Conservation (phyloP, 768 basidiomycete genomes). For the Pulveroboletus sp. region DNA sequence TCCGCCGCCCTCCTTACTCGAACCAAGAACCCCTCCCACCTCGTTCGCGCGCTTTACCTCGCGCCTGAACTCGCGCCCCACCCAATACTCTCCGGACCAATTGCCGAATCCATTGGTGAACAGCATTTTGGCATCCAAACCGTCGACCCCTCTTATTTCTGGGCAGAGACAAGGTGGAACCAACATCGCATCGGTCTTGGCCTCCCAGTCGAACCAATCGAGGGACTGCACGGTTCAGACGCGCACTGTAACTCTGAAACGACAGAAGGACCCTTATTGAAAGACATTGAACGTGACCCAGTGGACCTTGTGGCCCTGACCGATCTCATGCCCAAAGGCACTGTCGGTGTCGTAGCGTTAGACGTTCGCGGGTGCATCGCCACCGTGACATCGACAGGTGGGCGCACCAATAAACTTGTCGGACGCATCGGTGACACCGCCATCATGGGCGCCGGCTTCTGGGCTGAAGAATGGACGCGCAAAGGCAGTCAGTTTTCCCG, state of each 20-base stretch:
- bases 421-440: slow-evolving; percentile 87
- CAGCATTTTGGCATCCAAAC: slow-evolving; percentile 49
- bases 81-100: slow-evolving; percentile 63
- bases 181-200: slow-evolving; percentile 76
- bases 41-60: slow-evolving; percentile 70
- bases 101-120: slow-evolving; percentile 60
- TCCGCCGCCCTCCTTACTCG: slow-evolving; percentile 67
- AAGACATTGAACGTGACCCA: slow-evolving; percentile 12
- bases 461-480: slow-evolving; percentile 76
- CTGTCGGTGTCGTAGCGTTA: slow-evolving; percentile 82
- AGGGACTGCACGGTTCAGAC: slow-evolving; percentile 12
- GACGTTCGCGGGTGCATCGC: slow-evolving; percentile 74
- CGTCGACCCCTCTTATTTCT: slow-evolving; percentile 78
- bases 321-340: slow-evolving; percentile 69
- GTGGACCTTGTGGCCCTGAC: too few relatives aligned
- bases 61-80: slow-evolving; percentile 62
- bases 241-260: slow-evolving; percentile 10
- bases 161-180: slow-evolving; percentile 69
- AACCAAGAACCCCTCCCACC: slow-evolving; percentile 69
- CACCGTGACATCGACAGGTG: slow-evolving; percentile 75
- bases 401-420: slow-evolving; percentile 78
- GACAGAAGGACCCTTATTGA: slow-evolving; percentile 15
- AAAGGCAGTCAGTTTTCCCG: too few relatives aligned
- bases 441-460: slow-evolving; percentile 73
- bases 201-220: slow-evolving; percentile 64